A percentile compares a stretch with the other conserved stretches of the same genome.
Evolutionary conservation across 495 filamentous ascomycete species (phyloP).

Genomic region (Talaromyces borbonicus): DNA sequence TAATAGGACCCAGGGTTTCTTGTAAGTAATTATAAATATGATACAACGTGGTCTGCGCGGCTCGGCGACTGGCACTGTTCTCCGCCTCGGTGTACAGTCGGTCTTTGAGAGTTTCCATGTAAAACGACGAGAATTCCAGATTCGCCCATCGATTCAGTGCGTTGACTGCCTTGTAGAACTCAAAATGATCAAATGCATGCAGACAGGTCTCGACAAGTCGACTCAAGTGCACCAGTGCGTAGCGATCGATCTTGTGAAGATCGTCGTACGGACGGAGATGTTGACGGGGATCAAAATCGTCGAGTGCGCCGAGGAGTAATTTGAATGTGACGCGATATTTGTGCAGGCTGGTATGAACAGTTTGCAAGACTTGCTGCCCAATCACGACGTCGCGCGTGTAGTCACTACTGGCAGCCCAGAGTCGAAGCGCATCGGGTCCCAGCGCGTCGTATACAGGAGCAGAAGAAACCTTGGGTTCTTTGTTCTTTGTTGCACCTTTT

Average conservation of each 20-base stretch:
- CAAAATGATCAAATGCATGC: slow-evolving; percentile 53
- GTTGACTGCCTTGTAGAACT: slow-evolving; percentile 72
- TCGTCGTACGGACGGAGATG: slow-evolving; percentile 29
- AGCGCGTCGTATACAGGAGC: slow-evolving; percentile 44
- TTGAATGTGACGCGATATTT: slow-evolving; percentile 85
- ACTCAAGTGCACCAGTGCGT: slow-evolving; percentile 66
- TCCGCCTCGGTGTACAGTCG: slow-evolving; percentile 70
- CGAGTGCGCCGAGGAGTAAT: slow-evolving; percentile 73
- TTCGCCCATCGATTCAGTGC: slow-evolving; percentile 70
- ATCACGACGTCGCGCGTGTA: slow-evolving; percentile 82
- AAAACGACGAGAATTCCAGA: slow-evolving; percentile 80
- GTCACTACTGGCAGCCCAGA: slow-evolving; percentile 88
- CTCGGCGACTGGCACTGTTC: slow-evolving; percentile 37
- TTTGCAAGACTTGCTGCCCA: slow-evolving; percentile 60
- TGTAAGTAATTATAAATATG: slow-evolving; percentile 61
- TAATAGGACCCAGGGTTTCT: slow-evolving; percentile 68
- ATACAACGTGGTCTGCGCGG: slow-evolving; percentile 58
- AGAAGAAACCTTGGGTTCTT: no score
- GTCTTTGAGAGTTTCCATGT: slow-evolving; percentile 88
- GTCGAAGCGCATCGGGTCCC: slow-evolving; percentile 75
- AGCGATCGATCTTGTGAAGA: slow-evolving; percentile 50
- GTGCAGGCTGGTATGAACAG: slow-evolving; percentile 62
- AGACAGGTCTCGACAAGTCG: slow-evolving; percentile 49
- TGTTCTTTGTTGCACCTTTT: slow-evolving; percentile 40
- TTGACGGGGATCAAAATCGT: slow-evolving; percentile 40